phyloP scores from a whole-genome alignment of 1,284 basidiomycete genomes.

The Xerocomus amazonicus region DNA sequence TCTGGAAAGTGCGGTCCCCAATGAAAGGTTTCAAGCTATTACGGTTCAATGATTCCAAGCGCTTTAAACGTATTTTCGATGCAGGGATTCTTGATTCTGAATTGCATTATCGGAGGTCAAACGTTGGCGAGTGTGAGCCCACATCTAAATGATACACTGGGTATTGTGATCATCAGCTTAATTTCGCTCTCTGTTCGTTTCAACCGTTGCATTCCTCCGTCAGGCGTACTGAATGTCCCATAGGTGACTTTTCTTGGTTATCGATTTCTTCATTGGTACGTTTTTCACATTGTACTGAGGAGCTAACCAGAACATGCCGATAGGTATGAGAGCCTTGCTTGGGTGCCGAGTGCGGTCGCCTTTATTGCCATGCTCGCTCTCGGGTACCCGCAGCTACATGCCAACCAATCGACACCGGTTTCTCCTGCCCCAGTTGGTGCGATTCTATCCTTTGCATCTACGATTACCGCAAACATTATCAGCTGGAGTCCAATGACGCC shows the following conservation, averaged over 20 bases:
- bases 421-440: conserved; percentile 29
- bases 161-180: conserved; percentile 75
- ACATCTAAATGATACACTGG: conserved; percentile 51
- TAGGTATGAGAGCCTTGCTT: conserved; percentile 55
- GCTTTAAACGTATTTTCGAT: conserved; percentile 59
- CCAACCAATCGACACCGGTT: conserved; percentile 30
- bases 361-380: conserved; percentile 65
- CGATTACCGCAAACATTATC: conserved; percentile 41
- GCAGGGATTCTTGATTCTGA: conserved; percentile 70
- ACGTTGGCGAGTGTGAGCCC: conserved; percentile 59
- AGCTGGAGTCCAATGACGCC: conserved; percentile 55
- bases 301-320: neutral
- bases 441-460: conserved; percentile 44
- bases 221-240: conserved; percentile 6
- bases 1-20: neutral
- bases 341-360: conserved; percentile 64
- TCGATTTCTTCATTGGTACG: conserved; percentile 55
- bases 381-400: conserved; percentile 36
- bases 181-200: conserved; percentile 57
- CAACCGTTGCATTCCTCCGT: neutral
- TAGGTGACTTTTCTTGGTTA: conserved; percentile 61
- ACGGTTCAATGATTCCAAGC: conserved; percentile 59
- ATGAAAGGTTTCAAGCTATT: conserved; percentile 43
- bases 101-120: conserved; percentile 74
- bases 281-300: neutral